Evolutionary conservation across 495 filamentous ascomycete genomes (phyloP), one percentile per base, ranked within the genome.

Genomic region (Talaromyces wortmannii): DNA sequence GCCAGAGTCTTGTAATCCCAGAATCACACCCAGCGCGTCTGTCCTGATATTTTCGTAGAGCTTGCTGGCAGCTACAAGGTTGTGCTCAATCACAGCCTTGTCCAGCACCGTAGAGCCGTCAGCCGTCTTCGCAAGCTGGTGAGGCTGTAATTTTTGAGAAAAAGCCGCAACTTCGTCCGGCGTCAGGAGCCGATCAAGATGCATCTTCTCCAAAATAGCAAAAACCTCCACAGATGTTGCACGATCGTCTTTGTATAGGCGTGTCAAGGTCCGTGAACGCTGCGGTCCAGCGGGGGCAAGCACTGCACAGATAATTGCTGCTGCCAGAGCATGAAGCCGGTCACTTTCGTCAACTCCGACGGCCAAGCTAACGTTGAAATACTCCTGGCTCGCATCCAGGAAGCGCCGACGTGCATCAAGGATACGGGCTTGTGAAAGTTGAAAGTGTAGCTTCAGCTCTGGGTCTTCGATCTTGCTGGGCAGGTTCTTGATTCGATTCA

Each of bases 141-240:
- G 94, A 10, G 88, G 87, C 23, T 81, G 78, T 17, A 98, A 78
- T 12, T 83, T 85, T 54, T 87, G 75, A 0, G 91, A 85, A 63
- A 98, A 98, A 45, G 89, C 87, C 11, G 81, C 80, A 15, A 97
- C 91, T 69, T 98, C 94, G 16, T 80, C 82, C 3, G 86, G 81
- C 7, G 78, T 80, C 12, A 98, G 77, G 4, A 98, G 75, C 5
- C 94, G 83, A 69, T 97, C 91, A 30, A 98, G 80, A 67, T 95
- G 95, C 83, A 98, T 97, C 74, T 97, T 97, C 76, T 97, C 95
- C 17, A 98, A 75, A 52, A 98, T 97, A 44, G 81, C 77, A 62
- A 87, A 92, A 67, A 97, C 90, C 6, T 87, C 83, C 3, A 92
- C 80, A 46, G 83, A 80, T 2, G 80, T 71, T 0, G 89, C 81